Conservation (phyloP, 1,139 yeast genomes). For the Diutina neorugosa region DNA sequence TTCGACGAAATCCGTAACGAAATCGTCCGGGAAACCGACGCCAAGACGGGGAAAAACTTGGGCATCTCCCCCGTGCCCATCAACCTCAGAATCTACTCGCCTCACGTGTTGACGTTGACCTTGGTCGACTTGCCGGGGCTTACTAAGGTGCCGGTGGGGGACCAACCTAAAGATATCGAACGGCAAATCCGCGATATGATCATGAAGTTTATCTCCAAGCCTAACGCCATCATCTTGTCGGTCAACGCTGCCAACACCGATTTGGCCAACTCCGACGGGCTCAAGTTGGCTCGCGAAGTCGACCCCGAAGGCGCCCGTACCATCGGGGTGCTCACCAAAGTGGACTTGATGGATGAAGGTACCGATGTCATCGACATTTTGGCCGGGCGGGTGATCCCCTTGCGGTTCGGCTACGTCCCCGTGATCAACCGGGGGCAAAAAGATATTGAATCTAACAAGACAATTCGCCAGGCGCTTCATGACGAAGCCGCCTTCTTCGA, state of each 20-base stretch:
- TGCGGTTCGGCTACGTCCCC: constrained; percentile 93
- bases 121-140: constrained; percentile 96
- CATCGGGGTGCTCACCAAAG: constrained; percentile 93
- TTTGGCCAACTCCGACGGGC: constrained; percentile 94
- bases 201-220: constrained; percentile 85
- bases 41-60: constrained; percentile 82
- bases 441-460: constrained; percentile 79
- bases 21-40: constrained; percentile 87
- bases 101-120: constrained; percentile 89
- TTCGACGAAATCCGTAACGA: constrained; percentile 88
- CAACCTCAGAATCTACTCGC: constrained; percentile 87
- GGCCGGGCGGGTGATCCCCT: constrained; percentile 92
- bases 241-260: constrained; percentile 97
- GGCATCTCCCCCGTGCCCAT: constrained; percentile 92
- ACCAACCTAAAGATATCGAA: constrained; percentile 96
- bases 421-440: constrained; percentile 97
- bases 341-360: constrained; percentile 96
- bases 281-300: constrained; percentile 91
- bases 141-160: constrained; percentile 99
- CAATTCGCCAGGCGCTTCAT: constrained; percentile 77
- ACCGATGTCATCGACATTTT: constrained; percentile 96
- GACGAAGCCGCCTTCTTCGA: constrained; percentile 75
- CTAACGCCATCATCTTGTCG: constrained; percentile 89
- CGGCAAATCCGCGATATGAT: constrained; percentile 90
- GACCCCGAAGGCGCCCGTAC: constrained; percentile 97